Percentiles rank a stretch among this genome's conserved stretches.
Evolutionary conservation across 768 basidiomycete species (phyloP).

Genomic region (Leucosporidium yakuticum): DNA sequence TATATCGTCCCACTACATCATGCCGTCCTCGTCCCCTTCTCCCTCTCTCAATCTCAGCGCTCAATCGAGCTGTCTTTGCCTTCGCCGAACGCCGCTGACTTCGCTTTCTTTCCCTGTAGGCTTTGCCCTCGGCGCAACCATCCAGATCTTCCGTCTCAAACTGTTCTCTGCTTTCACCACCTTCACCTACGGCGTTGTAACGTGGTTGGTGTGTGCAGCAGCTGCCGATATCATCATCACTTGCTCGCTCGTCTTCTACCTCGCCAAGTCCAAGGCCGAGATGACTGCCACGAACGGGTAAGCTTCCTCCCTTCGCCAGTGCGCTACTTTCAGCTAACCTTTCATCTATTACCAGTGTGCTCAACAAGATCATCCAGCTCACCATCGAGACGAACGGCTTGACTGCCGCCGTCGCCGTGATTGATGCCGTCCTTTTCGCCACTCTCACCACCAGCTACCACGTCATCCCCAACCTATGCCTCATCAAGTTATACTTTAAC

Average conservation of each 20-base stretch:
- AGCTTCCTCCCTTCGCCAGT: not conserved
- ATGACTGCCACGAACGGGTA: slow-evolving; percentile 14
- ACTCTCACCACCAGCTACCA: not conserved
- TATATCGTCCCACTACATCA: no score
- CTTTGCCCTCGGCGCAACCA: slow-evolving; percentile 15
- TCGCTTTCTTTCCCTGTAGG: not conserved
- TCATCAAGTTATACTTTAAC: slow-evolving; percentile 48
- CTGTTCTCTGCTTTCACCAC: slow-evolving; percentile 2
- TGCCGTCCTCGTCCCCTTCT: no score
- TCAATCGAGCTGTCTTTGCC: no score
- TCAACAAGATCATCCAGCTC: slow-evolving; percentile 12
- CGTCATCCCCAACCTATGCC: slow-evolving; percentile 25
- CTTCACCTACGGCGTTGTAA: not conserved
- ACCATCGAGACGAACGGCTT: slow-evolving; percentile 17
- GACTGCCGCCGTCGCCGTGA: slow-evolving; percentile 12
- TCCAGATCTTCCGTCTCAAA: slow-evolving; percentile 15
- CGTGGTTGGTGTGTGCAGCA: not conserved
- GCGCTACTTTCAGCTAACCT: not conserved
- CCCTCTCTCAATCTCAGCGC: no score
- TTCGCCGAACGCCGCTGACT: not conserved
- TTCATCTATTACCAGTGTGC: not conserved
- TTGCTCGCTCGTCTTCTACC: slow-evolving; percentile 12
- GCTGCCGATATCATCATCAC: slow-evolving; percentile 18
- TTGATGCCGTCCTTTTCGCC: slow-evolving; percentile 23
- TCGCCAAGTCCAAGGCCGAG: slow-evolving; percentile 5